Percentiles rank a stretch among this genome's conserved stretches.
Conservation (phyloP, 129 eudicot genomes). For the Pittosporum tobira region DNA sequence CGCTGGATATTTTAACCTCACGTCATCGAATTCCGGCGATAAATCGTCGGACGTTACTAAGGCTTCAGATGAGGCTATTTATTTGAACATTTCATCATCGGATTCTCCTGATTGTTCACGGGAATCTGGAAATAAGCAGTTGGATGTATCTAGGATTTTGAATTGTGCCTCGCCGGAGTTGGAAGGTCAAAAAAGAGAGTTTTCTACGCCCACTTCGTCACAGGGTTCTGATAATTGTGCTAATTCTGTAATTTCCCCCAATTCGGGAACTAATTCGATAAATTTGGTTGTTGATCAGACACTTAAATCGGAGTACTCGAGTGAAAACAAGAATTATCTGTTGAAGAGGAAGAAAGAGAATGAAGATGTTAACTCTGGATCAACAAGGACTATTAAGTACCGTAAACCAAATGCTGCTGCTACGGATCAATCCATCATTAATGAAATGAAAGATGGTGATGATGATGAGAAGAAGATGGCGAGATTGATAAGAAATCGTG, state of each 20-base stretch:
- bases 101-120: constrained; percentile 11
- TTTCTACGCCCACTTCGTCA: constrained; percentile 34
- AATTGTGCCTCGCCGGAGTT: constrained; percentile 21
- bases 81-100: constrained; percentile 22
- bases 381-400: constrained; percentile 33
- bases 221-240: constrained; percentile 27
- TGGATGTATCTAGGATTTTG: constrained; percentile 14
- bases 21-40: not conserved
- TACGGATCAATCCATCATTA: constrained; percentile 2
- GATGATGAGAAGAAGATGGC: constrained; percentile 72
- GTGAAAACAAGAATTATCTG: constrained; percentile 22
- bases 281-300: constrained; percentile 41
- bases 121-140: constrained; percentile 10
- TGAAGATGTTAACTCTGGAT: constrained; percentile 32
- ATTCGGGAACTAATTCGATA: not conserved
- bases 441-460: constrained; percentile 29
- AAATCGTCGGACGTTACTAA: constrained; percentile 1
- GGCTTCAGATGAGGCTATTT: constrained; percentile 14
- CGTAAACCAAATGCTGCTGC: constrained; percentile 29
- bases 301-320: constrained; percentile 41
- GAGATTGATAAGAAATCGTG: constrained; percentile 77
- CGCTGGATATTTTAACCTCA: not conserved
- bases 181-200: constrained; percentile 10
- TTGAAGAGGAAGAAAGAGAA: constrained; percentile 61
- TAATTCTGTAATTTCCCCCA: not conserved